Percentiles rank a stretch among this genome's conserved stretches.
Evolutionary conservation across 2,329 filamentous ascomycete genomes (phyloP).

Genomic region (Talaromyces sp.): DNA sequence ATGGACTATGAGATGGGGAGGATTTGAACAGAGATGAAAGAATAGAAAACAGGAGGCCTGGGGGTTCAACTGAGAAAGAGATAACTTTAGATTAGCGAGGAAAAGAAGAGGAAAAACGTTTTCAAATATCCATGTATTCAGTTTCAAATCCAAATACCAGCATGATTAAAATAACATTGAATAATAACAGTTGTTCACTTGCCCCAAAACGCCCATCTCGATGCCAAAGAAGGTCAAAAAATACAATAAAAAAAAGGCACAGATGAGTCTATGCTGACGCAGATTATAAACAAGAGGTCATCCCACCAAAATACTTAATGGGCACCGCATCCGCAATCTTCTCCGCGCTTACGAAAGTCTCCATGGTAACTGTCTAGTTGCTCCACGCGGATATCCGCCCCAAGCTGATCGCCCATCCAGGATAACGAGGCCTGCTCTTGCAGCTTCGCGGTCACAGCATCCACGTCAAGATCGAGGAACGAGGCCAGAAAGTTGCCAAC

Average conservation of each 20-base stretch:
- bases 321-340: conserved; percentile 7
- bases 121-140: background rate
- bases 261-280: background rate
- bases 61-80: background rate
- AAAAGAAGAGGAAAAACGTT: background rate
- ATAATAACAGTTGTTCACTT: background rate
- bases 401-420: conserved; percentile 41
- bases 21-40: background rate
- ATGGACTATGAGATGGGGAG: background rate
- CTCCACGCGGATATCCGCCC: conserved; percentile 33
- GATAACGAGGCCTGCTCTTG: conserved; percentile 31
- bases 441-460: conserved; percentile 71
- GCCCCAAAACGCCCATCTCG: background rate
- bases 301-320: conserved; percentile 1
- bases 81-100: background rate
- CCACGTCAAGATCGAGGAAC: conserved; percentile 77
- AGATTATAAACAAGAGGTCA: background rate
- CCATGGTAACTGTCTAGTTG: conserved; percentile 42
- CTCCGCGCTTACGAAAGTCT: conserved; percentile 30
- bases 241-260: background rate
- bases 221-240: background rate
- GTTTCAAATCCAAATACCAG: background rate
- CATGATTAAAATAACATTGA: background rate
- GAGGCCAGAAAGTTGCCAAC: conserved; percentile 74
- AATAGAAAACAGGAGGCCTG: background rate